Base-by-base conservation (phyloP, 2,329 filamentous ascomycete genomes). In the Chrysosphaeria jannelii region DNA sequence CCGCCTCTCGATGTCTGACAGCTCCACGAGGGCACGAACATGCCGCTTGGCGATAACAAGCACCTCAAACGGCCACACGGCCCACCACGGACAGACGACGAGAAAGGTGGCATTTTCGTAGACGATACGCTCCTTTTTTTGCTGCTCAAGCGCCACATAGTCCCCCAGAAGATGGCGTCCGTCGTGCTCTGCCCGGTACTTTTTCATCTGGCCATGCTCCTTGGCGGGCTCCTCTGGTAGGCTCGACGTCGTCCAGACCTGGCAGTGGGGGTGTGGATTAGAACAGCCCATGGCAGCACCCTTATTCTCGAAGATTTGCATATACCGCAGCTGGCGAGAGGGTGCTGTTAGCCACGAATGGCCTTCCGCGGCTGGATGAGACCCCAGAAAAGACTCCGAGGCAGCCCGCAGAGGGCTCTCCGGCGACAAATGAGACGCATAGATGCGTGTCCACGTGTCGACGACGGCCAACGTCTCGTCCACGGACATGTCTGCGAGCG, bases 291-390 rank as follows among this genome's bases (percentile, higher is more conserved):
- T 97, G 8, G 81, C 76, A 1, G 72, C 65, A 24, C 85, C 85
- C 47, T 97, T 97, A 52, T 97, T 97, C 48, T 97, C 85, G 31
- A 97, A 97, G 32, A 97, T 93, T 41, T 97, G 85, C 79, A 97
- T 91, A 47, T 89, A 93, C 25, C 71, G 63, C 36, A 89, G 76
- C 44, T 89, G 75, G 25, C 71, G 58, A 24, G 55, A 62, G 4
- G 76, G 68, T 14, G 47, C 45, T 6, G 46, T 34, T 10, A 57
- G 39, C 13, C 39, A 29, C 27, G 37, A 40, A 27, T 46, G 40
- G 4, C 38, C 33, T 8, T 39, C 39, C 3, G 39, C 18, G n/a
- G 17, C 27, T 39, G 51, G 35, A 2, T 43, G 35, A 5, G 24
- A 24, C n/a, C 28, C 23, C 18, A 47, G 39, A 5, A 51, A 40